These are phyloP conservation scores for Psidium guajava DNA, from an alignment of 345 rosid species.

Conservation along the genomic window DNA sequence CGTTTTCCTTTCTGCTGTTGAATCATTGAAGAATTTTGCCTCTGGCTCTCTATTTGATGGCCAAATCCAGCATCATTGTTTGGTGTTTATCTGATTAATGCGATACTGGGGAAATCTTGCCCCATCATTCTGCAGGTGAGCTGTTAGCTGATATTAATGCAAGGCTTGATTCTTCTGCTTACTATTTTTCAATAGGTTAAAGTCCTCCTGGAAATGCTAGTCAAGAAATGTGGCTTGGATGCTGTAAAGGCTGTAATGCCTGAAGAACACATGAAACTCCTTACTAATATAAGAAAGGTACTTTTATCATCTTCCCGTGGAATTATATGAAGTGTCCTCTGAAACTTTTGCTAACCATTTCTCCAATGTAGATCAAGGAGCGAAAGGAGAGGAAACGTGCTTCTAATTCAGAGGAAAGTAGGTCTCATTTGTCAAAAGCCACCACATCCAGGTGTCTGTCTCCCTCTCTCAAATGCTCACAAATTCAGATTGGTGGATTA, in stretches of 20 bases:
- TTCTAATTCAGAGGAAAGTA: conserved; percentile 46
- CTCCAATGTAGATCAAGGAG: conserved; percentile 48
- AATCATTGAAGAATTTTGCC: background rate
- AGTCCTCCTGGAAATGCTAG: conserved; percentile 90
- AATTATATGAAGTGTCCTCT: background rate
- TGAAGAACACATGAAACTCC: conserved; percentile 89
- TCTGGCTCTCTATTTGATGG: background rate
- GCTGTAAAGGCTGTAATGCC: conserved; percentile 98
- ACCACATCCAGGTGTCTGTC: conserved; percentile 62
- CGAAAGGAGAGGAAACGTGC: conserved; percentile 61
- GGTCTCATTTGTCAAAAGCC: conserved; percentile 60
- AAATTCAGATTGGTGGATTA: background rate
- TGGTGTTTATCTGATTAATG: background rate
- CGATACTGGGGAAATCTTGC: background rate
- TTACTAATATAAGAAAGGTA: conserved; percentile 92
- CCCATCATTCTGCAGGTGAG: background rate
- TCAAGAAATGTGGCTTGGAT: conserved; percentile 79
- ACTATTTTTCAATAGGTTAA: conserved; percentile 41
- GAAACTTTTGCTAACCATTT: background rate
- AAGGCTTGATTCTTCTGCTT: background rate
- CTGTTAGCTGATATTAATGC: background rate
- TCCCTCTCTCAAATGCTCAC: background rate
- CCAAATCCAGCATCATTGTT: background rate
- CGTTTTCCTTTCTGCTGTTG: background rate
- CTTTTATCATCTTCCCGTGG: background rate